Percentiles rank a stretch among this genome's conserved stretches.
phyloP scores from a whole-genome alignment of 768 basidiomycete species.

The Rhizopogon roseolus region DNA sequence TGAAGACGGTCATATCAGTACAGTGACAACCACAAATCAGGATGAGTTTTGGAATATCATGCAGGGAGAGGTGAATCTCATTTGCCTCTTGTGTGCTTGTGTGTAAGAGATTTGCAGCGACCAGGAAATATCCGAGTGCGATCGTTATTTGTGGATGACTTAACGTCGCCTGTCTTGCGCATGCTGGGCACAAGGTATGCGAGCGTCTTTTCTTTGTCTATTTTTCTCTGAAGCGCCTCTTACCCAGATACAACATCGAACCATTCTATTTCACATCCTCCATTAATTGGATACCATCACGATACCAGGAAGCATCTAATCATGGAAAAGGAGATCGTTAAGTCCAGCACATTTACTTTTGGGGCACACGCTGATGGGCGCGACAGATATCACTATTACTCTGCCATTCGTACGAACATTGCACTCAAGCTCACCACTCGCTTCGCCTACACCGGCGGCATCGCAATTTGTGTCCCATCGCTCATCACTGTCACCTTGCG shows the following conservation, averaged over 20 bases:
- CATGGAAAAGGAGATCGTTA: conserved; percentile 46
- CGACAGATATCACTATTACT: conserved; percentile 49
- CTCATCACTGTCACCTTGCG: background rate
- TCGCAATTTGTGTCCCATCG: background rate
- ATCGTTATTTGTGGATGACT: conserved; percentile 45
- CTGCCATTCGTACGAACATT: conserved; percentile 47
- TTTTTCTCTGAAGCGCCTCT: background rate
- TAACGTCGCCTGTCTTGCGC: conserved; percentile 47
- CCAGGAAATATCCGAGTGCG: conserved; percentile 37
- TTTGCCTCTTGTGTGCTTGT: background rate
- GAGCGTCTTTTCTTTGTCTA: background rate
- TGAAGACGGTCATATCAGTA: background rate
- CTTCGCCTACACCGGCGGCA: background rate
- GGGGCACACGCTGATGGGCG: background rate
- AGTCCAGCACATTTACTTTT: conserved; percentile 15
- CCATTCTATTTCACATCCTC: conserved; percentile 65
- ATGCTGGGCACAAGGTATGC: conserved; percentile 55
- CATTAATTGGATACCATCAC: conserved; percentile 63
- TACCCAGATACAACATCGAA: conserved; percentile 44
- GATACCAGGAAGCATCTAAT: conserved; percentile 48
- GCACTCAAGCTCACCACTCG: background rate
- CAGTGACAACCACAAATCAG: conserved; percentile 11
- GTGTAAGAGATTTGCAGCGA: conserved; percentile 21
- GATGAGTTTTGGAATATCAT: conserved; percentile 31
- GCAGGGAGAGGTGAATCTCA: conserved; percentile 28